Conservation (phyloP, 192 early-diverging fungal genomes). For the Coemansia sp. region DNA sequence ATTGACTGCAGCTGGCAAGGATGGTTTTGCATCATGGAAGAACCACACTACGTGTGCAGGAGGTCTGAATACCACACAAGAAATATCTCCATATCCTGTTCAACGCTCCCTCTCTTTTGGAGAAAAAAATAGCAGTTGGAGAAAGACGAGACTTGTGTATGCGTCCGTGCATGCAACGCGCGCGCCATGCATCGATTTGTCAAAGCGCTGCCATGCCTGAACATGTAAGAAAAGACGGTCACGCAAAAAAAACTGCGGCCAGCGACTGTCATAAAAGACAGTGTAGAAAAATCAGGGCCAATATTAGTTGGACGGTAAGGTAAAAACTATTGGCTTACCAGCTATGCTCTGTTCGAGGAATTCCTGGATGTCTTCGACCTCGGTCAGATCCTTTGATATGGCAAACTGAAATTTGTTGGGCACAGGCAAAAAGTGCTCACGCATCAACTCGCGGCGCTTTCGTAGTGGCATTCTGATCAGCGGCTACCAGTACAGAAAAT, state of each 20-base stretch:
- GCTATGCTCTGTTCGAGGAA: conserved; percentile 59
- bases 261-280: neutral
- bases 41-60: too few species aligned
- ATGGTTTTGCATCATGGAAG: too few species aligned
- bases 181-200: conserved; percentile 1
- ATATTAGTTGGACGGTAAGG: neutral
- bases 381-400: conserved; percentile 72
- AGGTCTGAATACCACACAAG: too few species aligned
- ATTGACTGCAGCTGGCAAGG: too few species aligned
- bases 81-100: neutral
- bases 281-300: conserved; percentile 1
- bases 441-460: conserved; percentile 72
- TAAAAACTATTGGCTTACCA: conserved; percentile 25
- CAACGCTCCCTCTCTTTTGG: too few species aligned
- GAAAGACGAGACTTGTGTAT: too few species aligned
- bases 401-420: conserved; percentile 91
- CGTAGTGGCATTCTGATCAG: conserved; percentile 74
- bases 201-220: neutral
- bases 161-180: neutral
- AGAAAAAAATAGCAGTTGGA: too few species aligned
- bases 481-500: conserved; percentile 49
- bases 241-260: conserved; percentile 2
- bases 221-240: neutral
- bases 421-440: conserved; percentile 68
- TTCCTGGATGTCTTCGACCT: conserved; percentile 93